phyloP scores from a whole-genome alignment of 306 rosid species.

The Sicyos edulis region DNA sequence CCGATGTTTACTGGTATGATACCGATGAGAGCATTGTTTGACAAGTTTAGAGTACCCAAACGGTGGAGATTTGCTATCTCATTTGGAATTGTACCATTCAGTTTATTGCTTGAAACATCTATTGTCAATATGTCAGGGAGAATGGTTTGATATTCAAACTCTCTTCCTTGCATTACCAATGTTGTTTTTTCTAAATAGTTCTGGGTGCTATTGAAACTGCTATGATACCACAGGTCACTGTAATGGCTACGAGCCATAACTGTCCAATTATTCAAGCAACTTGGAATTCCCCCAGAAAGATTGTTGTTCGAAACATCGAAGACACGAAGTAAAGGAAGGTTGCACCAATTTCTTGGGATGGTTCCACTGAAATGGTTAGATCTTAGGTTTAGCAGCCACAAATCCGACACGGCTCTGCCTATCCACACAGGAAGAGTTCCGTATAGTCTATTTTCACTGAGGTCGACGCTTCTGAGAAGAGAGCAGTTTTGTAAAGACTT shows the following conservation, averaged over 20 bases:
- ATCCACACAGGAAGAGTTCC: background rate
- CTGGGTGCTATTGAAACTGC: background rate
- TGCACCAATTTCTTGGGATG: background rate
- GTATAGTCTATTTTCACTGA: background rate
- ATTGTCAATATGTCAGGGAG: background rate
- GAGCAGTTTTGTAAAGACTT: background rate
- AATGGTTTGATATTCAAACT: background rate
- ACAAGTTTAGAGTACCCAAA: background rate
- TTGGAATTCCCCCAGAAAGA: background rate
- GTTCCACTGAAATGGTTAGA: conserved; percentile 1
- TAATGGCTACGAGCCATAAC: background rate
- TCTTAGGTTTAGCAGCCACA: background rate
- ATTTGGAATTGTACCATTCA: background rate
- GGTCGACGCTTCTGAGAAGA: background rate
- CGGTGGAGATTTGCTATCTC: background rate
- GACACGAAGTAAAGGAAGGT: background rate
- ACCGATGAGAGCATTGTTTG: background rate
- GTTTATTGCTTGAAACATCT: background rate
- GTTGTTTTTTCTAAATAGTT: background rate
- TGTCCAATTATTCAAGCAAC: background rate
- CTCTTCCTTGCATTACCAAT: conserved; percentile 2
- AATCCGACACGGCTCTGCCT: background rate
- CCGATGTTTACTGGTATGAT: background rate
- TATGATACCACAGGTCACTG: no score
- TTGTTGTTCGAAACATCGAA: no score